These are phyloP conservation scores for Xylaria multiplex DNA, from an alignment of 2,329 filamentous ascomycete species.

Conservation along the genomic window DNA sequence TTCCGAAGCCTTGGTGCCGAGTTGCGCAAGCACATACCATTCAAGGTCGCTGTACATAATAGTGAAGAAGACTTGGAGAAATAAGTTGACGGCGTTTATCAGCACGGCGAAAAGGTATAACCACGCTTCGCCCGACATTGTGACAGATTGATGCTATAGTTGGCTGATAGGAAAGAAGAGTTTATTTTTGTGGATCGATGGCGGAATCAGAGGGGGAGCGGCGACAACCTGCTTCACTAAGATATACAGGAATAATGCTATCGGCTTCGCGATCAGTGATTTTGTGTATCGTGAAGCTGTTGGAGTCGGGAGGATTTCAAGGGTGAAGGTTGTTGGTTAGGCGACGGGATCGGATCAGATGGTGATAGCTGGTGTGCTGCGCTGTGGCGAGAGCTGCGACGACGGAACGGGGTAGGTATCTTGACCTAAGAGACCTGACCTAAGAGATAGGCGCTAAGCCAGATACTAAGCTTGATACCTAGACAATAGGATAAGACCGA, in stretches of 20 bases:
- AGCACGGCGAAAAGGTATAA: constrained; percentile 96
- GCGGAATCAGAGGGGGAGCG: not conserved
- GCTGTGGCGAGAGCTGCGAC: constrained; percentile 20
- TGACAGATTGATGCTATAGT: constrained; percentile 44
- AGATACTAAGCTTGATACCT: no score
- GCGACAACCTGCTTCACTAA: not conserved
- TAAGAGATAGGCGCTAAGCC: no score
- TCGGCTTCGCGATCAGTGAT: constrained; percentile 10
- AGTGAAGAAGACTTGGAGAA: constrained; percentile 99
- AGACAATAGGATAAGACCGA: not conserved
- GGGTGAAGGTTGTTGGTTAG: constrained; percentile 16
- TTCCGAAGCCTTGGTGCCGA: constrained; percentile 23
- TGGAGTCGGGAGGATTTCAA: not conserved
- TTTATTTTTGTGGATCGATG: constrained; percentile 18
- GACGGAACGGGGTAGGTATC: constrained; percentile 16
- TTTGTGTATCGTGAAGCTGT: not conserved
- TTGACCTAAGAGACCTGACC: constrained; percentile 2
- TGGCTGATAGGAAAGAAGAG: constrained; percentile 10
- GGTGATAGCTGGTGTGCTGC: constrained; percentile 9
- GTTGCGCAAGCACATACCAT: constrained; percentile 73
- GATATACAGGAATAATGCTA: not conserved
- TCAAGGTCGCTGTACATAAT: constrained; percentile 99
- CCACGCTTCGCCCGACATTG: constrained; percentile 98
- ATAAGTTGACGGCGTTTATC: constrained; percentile 99
- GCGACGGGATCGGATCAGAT: constrained; percentile 18